Conservation (phyloP, 2,329 filamentous ascomycete species). For the Bipolaris oryzae region DNA sequence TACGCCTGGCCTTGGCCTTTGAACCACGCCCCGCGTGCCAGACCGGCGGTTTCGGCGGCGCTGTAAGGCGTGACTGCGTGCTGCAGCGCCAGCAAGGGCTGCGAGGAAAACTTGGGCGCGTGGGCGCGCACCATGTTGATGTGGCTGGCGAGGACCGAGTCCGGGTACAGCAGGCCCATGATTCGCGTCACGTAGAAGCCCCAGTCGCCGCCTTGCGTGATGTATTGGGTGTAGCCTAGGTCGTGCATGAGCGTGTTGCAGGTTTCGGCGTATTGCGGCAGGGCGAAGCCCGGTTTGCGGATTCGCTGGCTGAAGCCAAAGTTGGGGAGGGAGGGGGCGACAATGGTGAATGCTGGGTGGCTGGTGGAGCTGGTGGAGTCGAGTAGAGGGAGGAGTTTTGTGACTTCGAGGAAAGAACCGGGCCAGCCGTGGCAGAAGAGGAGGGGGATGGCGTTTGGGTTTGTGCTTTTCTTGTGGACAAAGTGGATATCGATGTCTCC, state of each 20-base stretch:
- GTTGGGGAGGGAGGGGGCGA: conserved; percentile 62
- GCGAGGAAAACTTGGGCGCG: conserved; percentile 47
- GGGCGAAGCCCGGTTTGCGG: conserved; percentile 61
- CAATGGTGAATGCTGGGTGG: conserved; percentile 58
- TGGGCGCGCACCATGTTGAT: conserved; percentile 63
- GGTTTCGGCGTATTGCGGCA: conserved; percentile 67
- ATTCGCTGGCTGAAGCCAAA: conserved; percentile 61
- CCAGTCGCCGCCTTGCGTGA: conserved; percentile 71
- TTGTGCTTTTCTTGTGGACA: conserved; percentile 62
- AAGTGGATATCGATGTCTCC: conserved; percentile 68
- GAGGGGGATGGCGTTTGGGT: conserved; percentile 64
- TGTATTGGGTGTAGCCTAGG: conserved; percentile 67
- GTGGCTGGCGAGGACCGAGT: conserved; percentile 64
- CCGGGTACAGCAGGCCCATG: conserved; percentile 65
- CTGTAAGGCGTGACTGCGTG: conserved; percentile 62
- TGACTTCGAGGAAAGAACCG: conserved; percentile 70
- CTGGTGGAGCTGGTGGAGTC: conserved; percentile 30
- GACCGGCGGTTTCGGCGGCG: conserved; percentile 57
- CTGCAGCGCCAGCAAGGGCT: conserved; percentile 64
- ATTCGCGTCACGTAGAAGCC: conserved; percentile 68
- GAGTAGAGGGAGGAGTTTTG: conserved; percentile 63
- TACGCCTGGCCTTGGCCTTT: conserved; percentile 63
- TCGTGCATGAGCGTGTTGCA: conserved; percentile 71
- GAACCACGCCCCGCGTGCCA: conserved; percentile 65
- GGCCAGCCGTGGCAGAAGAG: conserved; percentile 75